Evolutionary conservation across 306 rosid species (phyloP).

Genomic region (Trichosanthes truncata): DNA sequence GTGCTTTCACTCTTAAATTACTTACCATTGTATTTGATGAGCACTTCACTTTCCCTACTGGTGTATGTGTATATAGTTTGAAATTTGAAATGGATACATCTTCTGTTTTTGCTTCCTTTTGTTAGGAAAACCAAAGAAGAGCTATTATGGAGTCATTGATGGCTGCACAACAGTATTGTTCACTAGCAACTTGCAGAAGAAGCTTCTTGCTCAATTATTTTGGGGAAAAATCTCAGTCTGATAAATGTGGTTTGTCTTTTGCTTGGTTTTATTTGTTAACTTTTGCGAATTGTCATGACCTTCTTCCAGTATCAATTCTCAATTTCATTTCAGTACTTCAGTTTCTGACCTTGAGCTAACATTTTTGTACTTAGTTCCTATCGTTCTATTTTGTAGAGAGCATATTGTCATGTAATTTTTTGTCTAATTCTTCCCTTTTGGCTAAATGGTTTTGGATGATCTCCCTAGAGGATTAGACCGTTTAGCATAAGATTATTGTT

Average conservation of each 20-base stretch:
- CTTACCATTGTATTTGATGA: background rate
- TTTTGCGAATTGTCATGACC: background rate
- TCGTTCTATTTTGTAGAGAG: background rate
- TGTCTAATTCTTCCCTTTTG: background rate
- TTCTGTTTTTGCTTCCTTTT: constrained; percentile 9
- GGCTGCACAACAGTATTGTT: constrained; percentile 74
- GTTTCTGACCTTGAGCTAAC: background rate
- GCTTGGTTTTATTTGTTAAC: constrained; percentile 15
- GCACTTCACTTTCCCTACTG: background rate
- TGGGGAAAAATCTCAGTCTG: constrained; percentile 53
- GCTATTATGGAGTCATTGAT: constrained; percentile 67
- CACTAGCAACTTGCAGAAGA: constrained; percentile 69
- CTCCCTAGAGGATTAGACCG: background rate
- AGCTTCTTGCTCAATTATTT: constrained; percentile 71
- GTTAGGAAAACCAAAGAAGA: constrained; percentile 62
- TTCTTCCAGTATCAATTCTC: background rate
- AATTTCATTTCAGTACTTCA: background rate
- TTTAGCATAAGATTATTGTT: background rate
- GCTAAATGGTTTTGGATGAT: background rate
- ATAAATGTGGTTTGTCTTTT: constrained; percentile 59
- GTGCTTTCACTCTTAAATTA: background rate
- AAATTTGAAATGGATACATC: background rate
- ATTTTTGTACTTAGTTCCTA: too few species aligned
- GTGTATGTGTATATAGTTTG: background rate
- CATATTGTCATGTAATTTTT: background rate